A percentile compares a stretch with the other conserved stretches of the same genome.
Evolutionary conservation across 768 basidiomycete genomes (phyloP).

Genomic region (Inosperma sp.): DNA sequence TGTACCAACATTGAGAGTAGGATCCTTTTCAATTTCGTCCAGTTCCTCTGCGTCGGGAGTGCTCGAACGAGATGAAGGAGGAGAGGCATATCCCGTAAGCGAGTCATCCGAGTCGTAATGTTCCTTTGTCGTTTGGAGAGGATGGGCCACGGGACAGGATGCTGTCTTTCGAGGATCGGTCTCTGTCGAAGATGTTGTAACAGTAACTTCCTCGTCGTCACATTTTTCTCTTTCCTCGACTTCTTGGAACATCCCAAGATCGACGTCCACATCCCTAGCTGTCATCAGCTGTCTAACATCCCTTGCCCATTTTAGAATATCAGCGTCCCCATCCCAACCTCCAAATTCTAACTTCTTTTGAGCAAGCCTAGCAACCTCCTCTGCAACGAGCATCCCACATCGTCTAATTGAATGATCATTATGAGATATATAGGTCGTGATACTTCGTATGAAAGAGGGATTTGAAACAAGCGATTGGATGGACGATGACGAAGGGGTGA

Average conservation of each 20-base stretch:
- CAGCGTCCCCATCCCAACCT: slow-evolving; percentile 75
- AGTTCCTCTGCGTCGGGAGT: slow-evolving; percentile 83
- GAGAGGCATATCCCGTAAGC: slow-evolving; percentile 68
- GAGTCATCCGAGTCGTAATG: slow-evolving; percentile 77
- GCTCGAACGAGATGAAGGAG: slow-evolving; percentile 58
- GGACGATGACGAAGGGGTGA: slow-evolving; percentile 47
- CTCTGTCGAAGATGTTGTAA: slow-evolving; percentile 2
- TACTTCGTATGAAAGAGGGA: slow-evolving; percentile 58
- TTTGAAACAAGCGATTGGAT: slow-evolving; percentile 47
- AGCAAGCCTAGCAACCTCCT: slow-evolving; percentile 60
- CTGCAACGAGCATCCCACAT: slow-evolving; percentile 91
- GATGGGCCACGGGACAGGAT: slow-evolving; percentile 11
- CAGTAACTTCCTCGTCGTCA: slow-evolving; percentile 11
- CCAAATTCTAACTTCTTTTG: slow-evolving; percentile 73
- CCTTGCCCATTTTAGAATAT: slow-evolving; percentile 61
- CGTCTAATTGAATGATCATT: slow-evolving; percentile 70
- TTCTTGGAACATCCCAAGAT: slow-evolving; percentile 18
- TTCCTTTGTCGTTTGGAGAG: not conserved
- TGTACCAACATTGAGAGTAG: slow-evolving; percentile 63
- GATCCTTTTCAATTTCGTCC: slow-evolving; percentile 81
- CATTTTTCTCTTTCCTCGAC: slow-evolving; percentile 2
- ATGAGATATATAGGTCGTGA: slow-evolving; percentile 76
- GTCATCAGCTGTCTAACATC: slow-evolving; percentile 50
- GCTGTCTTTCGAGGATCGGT: slow-evolving; percentile 15
- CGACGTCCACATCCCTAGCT: slow-evolving; percentile 49